A percentile compares a stretch with the other conserved stretches of the same genome.
phyloP scores from a whole-genome alignment of 352 stramenopile species.

The Globisporangium sylvaticum region DNA sequence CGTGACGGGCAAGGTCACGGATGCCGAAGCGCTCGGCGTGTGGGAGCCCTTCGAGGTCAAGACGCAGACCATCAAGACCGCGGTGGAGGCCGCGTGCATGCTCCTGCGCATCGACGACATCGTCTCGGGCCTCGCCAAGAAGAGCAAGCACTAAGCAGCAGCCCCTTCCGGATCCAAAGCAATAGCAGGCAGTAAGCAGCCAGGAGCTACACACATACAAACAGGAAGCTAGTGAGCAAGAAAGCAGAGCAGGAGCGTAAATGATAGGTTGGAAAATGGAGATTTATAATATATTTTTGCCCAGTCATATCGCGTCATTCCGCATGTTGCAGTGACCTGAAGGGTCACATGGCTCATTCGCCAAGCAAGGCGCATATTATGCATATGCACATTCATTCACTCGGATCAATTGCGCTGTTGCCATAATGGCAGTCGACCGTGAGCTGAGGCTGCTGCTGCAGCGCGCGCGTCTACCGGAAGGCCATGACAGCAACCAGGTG shows the following conservation, averaged over 20 bases:
- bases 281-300: conserved; percentile 72
- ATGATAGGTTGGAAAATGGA: conserved; percentile 22
- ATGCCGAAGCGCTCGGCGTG: conserved; percentile 95
- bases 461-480: conserved; percentile 31
- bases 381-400: neutral
- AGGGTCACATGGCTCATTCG: conserved; percentile 26
- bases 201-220: neutral
- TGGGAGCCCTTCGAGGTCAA: conserved; percentile 99
- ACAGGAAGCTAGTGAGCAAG: neutral
- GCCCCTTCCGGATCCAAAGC: neutral
- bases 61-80: conserved; percentile 99
- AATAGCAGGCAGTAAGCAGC: conserved; percentile 15
- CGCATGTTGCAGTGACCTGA: conserved; percentile 14
- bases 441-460: conserved; percentile 51
- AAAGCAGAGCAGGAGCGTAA: neutral
- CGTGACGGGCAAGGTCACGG: conserved; percentile 88
- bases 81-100: conserved; percentile 98
- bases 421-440: conserved; percentile 44
- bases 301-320: conserved; percentile 18
- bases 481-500: neutral
- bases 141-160: conserved; percentile 65
- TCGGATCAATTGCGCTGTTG: neutral
- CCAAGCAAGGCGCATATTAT: neutral
- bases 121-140: conserved; percentile 97
- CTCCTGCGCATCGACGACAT: conserved; percentile 99